Percentiles rank a stretch among this genome's conserved stretches.
Conservation (phyloP, 495 filamentous ascomycete genomes). For the Lepraria neglecta region DNA sequence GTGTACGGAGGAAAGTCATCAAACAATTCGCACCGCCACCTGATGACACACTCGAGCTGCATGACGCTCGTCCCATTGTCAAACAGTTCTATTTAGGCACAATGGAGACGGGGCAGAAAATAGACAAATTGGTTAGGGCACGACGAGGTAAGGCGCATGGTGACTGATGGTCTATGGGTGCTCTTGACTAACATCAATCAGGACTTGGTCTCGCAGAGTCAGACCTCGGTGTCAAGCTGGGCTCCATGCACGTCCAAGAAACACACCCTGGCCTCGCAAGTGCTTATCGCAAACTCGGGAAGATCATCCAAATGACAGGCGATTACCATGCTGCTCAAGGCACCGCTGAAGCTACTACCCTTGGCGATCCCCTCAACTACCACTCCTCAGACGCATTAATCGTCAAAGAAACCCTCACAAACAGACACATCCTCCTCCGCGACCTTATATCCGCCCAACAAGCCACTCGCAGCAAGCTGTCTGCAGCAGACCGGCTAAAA, state of each 20-base stretch:
- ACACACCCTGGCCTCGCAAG: conserved; percentile 77
- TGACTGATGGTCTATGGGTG: conserved; percentile 5
- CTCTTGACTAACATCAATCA: conserved; percentile 32
- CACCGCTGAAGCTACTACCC: conserved; percentile 89
- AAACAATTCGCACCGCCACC: conserved; percentile 98
- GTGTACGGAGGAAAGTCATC: conserved; percentile 85
- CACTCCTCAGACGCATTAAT: conserved; percentile 95
- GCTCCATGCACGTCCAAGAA: conserved; percentile 79
- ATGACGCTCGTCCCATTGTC: conserved; percentile 79
- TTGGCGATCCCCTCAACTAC: conserved; percentile 90
- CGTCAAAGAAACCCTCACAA: conserved; percentile 97
- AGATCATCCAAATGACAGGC: conserved; percentile 82
- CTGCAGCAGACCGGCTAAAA: conserved; percentile 83
- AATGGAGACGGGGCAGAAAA: conserved; percentile 93
- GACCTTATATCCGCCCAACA: conserved; percentile 87
- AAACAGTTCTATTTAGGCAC: conserved; percentile 94
- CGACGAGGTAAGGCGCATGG: conserved; percentile 62
- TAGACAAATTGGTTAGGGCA: conserved; percentile 87
- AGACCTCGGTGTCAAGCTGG: conserved; percentile 85
- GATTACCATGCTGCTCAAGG: conserved; percentile 97
- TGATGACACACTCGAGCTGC: conserved; percentile 92
- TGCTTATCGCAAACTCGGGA: conserved; percentile 93
- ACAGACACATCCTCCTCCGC: conserved; percentile 95
- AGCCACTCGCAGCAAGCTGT: conserved; percentile 65
- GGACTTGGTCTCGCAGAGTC: conserved; percentile 88